phyloP scores from a whole-genome alignment of 768 basidiomycete genomes.

The Nidularia sp. region DNA sequence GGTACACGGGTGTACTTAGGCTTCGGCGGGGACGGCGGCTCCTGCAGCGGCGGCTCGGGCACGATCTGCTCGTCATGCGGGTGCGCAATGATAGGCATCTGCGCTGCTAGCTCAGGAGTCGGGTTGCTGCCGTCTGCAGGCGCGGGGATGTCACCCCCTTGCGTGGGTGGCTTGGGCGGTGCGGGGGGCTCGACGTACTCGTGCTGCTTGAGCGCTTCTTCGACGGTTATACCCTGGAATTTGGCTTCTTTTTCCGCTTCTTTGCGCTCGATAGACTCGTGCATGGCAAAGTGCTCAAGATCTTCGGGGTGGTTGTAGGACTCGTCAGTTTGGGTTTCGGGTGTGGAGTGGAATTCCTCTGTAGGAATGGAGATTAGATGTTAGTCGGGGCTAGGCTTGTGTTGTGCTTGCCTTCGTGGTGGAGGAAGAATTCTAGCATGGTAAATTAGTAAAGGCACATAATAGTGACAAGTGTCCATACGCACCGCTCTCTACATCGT shows the following conservation, averaged over 20 bases:
- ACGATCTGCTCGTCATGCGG: slow-evolving; percentile 32
- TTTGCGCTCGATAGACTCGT: slow-evolving; percentile 77
- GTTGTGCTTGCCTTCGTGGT: slow-evolving; percentile 78
- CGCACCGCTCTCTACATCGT: slow-evolving; percentile 86
- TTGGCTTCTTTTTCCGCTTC: slow-evolving; percentile 84
- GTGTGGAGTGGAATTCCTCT: slow-evolving; percentile 94
- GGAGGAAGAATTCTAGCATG: slow-evolving; percentile 81
- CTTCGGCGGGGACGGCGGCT: slow-evolving; percentile 17
- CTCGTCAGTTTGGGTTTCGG: slow-evolving; percentile 96
- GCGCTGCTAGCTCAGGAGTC: neutral
- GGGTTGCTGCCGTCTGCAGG: neutral
- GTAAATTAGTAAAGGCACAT: neutral
- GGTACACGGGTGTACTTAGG: slow-evolving; percentile 53
- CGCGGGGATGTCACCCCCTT: no score
- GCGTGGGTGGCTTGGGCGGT: neutral
- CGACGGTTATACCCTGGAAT: slow-evolving; percentile 78
- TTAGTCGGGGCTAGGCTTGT: neutral
- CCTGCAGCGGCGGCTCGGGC: slow-evolving; percentile 15
- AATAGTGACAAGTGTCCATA: slow-evolving; percentile 1
- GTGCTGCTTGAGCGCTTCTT: slow-evolving; percentile 43
- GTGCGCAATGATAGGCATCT: slow-evolving; percentile 13
- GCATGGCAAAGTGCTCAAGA: slow-evolving; percentile 86
- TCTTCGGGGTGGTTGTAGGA: slow-evolving; percentile 94
- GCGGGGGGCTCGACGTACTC: slow-evolving; percentile 6
- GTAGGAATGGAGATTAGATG: slow-evolving; percentile 1